Evolutionary conservation across 2,329 filamentous ascomycete genomes (phyloP).

Genomic region (Cercospora citrullina): DNA sequence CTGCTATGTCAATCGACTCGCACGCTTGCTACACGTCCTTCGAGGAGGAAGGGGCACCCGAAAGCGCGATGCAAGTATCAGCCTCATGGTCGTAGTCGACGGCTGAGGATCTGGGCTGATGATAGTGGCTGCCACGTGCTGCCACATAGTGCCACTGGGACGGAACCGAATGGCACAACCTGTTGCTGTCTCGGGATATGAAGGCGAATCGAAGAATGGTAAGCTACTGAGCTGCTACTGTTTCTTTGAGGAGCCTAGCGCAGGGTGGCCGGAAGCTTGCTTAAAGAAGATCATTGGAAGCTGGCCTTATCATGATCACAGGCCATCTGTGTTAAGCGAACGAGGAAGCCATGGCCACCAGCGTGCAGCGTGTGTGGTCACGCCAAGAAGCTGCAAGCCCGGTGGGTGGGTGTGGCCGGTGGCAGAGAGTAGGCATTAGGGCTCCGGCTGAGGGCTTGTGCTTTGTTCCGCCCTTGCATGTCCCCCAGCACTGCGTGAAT

Average conservation of each 20-base stretch:
- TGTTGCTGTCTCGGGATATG: neutral
- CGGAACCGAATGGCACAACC: neutral
- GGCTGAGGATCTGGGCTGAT: neutral
- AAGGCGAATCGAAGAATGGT: neutral
- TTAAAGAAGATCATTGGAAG: neutral
- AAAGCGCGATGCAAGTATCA: slow-evolving; percentile 3
- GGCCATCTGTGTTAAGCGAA: neutral
- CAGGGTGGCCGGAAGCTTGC: neutral
- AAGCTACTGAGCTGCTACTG: neutral
- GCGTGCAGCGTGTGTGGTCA: neutral
- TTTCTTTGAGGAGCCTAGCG: neutral
- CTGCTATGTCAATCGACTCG: neutral
- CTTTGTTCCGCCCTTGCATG: neutral
- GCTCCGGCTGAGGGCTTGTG: neutral
- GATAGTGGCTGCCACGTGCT: slow-evolving; percentile 13
- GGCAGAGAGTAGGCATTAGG: neutral
- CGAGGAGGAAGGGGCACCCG: neutral
- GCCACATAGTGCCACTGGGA: neutral
- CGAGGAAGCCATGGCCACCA: neutral
- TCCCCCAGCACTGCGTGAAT: neutral
- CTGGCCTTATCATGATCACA: neutral
- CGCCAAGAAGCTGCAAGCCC: neutral
- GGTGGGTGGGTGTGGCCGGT: neutral
- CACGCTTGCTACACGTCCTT: neutral
- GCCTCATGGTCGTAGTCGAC: neutral